Evolutionary conservation across 1,284 basidiomycete species (phyloP).

Genomic region (Mycena citricolor): DNA sequence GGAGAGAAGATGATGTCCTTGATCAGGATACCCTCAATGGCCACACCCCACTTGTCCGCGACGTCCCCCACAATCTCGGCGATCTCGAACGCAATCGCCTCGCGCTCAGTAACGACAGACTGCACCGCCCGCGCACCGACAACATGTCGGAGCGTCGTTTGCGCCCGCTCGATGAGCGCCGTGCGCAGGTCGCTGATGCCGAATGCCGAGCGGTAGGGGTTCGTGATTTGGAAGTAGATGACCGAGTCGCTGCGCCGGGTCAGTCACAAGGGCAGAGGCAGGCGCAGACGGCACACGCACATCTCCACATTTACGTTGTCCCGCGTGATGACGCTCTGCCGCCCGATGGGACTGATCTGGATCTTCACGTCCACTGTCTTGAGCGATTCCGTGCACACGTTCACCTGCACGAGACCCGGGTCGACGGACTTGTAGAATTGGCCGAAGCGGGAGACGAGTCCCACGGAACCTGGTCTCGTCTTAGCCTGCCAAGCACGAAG

Average conservation of each 20-base stretch:
- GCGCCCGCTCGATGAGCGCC: constrained; percentile 90
- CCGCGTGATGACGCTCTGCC: constrained; percentile 82
- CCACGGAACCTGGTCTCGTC: constrained; percentile 69
- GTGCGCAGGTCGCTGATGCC: constrained; percentile 87
- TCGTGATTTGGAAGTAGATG: constrained; percentile 87
- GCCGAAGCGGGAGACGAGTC: constrained; percentile 89
- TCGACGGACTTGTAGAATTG: constrained; percentile 95
- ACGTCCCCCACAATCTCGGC: constrained; percentile 90
- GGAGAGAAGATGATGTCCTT: constrained; percentile 92
- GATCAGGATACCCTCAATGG: constrained; percentile 92
- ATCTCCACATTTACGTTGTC: constrained; percentile 91
- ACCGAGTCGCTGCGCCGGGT: constrained; percentile 70
- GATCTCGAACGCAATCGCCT: constrained; percentile 94
- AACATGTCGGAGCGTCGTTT: constrained; percentile 94
- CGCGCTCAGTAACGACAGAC: constrained; percentile 88
- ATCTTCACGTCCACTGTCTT: constrained; percentile 92
- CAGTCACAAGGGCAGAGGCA: constrained; percentile 1
- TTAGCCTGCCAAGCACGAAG: constrained; percentile 11
- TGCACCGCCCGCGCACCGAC: constrained; percentile 88
- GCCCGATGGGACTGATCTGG: constrained; percentile 84
- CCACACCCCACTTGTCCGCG: constrained; percentile 91
- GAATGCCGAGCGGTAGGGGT: constrained; percentile 88
- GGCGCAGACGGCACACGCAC: constrained; percentile 39
- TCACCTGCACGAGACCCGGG: constrained; percentile 89
- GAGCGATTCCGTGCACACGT: constrained; percentile 88